These are phyloP conservation scores for Meyerozyma athensensis DNA, from an alignment of 1,139 yeast species.

Conservation along the genomic window DNA sequence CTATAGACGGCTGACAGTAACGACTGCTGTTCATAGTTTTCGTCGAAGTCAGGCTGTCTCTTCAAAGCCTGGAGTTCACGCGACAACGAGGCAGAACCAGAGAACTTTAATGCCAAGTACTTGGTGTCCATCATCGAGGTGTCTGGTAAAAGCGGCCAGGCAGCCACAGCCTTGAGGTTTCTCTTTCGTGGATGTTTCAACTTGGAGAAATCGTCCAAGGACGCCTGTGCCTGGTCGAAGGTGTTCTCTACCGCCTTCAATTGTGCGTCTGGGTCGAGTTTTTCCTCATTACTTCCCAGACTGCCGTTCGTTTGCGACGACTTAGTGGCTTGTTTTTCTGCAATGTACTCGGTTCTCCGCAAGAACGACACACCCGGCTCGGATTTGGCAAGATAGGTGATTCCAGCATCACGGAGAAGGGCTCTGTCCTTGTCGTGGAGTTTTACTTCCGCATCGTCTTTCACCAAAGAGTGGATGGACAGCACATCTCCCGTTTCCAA, in stretches of 20 bases:
- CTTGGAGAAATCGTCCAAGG: slow-evolving; percentile 35
- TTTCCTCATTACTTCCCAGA: slow-evolving; percentile 21
- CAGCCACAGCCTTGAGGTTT: slow-evolving; percentile 64
- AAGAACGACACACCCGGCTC: slow-evolving; percentile 73
- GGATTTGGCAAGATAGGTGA: slow-evolving; percentile 43
- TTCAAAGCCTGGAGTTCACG: slow-evolving; percentile 32
- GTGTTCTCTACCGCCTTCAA: slow-evolving; percentile 69
- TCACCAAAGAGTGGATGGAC: slow-evolving; percentile 29
- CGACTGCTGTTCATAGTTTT: slow-evolving; percentile 37
- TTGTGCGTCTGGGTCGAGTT: slow-evolving; percentile 59
- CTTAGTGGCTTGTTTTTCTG: slow-evolving; percentile 36
- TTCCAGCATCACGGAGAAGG: slow-evolving; percentile 74
- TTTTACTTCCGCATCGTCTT: slow-evolving; percentile 22
- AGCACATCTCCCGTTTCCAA: slow-evolving; percentile 59
- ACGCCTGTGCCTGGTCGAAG: slow-evolving; percentile 56
- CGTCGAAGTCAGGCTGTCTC: slow-evolving; percentile 37
- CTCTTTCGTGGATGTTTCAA: slow-evolving; percentile 78
- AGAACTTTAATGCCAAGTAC: slow-evolving; percentile 66
- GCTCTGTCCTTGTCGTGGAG: slow-evolving; percentile 76
- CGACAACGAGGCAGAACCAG: slow-evolving; percentile 69
- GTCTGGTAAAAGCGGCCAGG: slow-evolving; percentile 86
- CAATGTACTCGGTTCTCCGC: slow-evolving; percentile 90
- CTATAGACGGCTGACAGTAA: slow-evolving; percentile 66
- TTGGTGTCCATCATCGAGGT: slow-evolving; percentile 80
- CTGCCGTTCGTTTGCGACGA: slow-evolving; percentile 14